phyloP scores from a whole-genome alignment of 164 flowering plant genomes.

The Magnolia officinalis region DNA sequence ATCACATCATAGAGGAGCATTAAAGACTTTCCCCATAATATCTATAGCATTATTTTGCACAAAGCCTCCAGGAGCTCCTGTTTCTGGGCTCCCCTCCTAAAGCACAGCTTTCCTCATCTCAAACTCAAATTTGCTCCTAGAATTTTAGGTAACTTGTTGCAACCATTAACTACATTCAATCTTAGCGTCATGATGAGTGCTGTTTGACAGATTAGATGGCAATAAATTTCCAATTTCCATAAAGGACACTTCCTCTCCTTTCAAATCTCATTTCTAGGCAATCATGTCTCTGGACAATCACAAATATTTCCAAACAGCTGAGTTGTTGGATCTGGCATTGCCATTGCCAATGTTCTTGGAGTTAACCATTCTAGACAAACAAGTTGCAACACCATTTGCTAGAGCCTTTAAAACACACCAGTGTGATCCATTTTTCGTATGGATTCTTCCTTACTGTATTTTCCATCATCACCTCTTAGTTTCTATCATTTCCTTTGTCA shows the following conservation, averaged over 20 bases:
- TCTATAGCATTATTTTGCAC: too few species aligned
- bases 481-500: background rate
- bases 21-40: too few species aligned
- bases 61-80: too few species aligned
- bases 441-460: background rate
- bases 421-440: background rate
- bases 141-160: too few species aligned
- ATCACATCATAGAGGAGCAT: too few species aligned
- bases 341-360: conserved; percentile 1
- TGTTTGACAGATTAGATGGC: too few species aligned
- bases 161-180: too few species aligned
- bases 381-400: background rate
- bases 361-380: background rate
- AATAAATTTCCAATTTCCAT: too few species aligned
- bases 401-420: background rate
- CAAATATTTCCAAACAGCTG: background rate
- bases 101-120: too few species aligned
- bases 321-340: background rate
- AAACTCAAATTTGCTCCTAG: too few species aligned
- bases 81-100: too few species aligned
- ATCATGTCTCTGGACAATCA: background rate
- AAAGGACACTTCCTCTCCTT: background rate
- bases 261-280: background rate
- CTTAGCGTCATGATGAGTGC: too few species aligned
- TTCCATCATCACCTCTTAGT: background rate